These are phyloP conservation scores for Melanogaster broomeanus DNA, from an alignment of 768 basidiomycete species.

Conservation along the genomic window DNA sequence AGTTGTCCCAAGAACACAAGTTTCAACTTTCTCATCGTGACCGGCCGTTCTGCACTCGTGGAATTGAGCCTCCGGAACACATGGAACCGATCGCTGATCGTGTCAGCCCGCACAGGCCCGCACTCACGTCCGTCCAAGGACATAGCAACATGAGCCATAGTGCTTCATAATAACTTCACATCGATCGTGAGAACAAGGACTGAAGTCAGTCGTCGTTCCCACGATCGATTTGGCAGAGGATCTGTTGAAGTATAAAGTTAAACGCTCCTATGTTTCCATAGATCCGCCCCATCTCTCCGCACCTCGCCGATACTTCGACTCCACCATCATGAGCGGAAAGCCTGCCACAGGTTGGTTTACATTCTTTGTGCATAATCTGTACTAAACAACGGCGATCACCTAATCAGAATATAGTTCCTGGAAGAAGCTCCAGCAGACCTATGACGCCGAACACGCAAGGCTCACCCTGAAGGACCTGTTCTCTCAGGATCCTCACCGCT, in stretches of 20 bases:
- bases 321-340: slow-evolving; percentile 61
- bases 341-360: slow-evolving; percentile 53
- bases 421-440: slow-evolving; percentile 86
- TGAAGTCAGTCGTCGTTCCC: slow-evolving; percentile 14
- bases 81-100: slow-evolving; percentile 2
- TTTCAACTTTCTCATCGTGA: no score
- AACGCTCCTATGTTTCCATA: not conserved
- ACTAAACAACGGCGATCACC: not conserved
- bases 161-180: not conserved
- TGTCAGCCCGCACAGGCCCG: slow-evolving; percentile 13
- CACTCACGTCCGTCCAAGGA: slow-evolving; percentile 6
- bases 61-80: not conserved
- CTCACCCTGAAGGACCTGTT: slow-evolving; percentile 94
- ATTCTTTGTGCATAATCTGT: not conserved
- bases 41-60: not conserved
- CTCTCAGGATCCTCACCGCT: slow-evolving; percentile 82
- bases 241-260: slow-evolving; percentile 18
- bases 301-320: not conserved
- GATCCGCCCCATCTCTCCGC: slow-evolving; percentile 4
- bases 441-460: slow-evolving; percentile 68
- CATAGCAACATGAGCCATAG: no score
- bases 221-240: slow-evolving; percentile 12
- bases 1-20: no score
- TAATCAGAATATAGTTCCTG: slow-evolving; percentile 80
- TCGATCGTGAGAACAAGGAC: no score